A percentile compares a stretch with the other conserved stretches of the same genome.
These are phyloP conservation scores for Suillus fuscotomentosus DNA, from an alignment of 768 basidiomycete species.

Conservation along the genomic window DNA sequence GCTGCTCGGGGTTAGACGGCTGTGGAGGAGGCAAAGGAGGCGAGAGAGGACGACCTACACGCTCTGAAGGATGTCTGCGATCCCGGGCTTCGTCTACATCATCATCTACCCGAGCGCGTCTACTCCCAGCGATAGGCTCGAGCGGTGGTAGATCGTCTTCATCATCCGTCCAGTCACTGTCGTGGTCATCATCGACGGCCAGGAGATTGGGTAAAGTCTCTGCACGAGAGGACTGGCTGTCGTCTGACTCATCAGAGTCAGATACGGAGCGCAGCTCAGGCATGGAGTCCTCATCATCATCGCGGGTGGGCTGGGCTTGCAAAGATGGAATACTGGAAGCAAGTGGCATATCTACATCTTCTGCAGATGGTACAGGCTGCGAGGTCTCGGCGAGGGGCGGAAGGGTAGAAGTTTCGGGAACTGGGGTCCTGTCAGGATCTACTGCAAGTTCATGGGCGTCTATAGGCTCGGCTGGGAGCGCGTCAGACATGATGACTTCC, in stretches of 20 bases:
- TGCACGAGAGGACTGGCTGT: conserved; percentile 28
- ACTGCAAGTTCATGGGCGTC: neutral
- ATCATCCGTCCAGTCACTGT: conserved; percentile 28
- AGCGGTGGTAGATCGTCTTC: conserved; percentile 30
- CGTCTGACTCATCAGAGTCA: conserved; percentile 35
- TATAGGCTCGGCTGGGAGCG: conserved; percentile 9
- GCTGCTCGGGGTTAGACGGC: conserved; percentile 22
- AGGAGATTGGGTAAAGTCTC: conserved; percentile 26
- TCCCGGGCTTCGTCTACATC: conserved; percentile 62
- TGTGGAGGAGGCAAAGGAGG: conserved; percentile 21
- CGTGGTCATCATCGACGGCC: conserved; percentile 30
- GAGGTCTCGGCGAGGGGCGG: conserved; percentile 3
- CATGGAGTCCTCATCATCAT: conserved; percentile 39
- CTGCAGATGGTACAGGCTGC: conserved; percentile 4
- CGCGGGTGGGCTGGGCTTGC: conserved; percentile 5
- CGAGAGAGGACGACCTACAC: conserved; percentile 35
- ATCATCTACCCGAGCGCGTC: conserved; percentile 60
- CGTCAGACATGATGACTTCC: neutral
- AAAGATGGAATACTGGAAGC: neutral
- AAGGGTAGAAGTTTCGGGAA: conserved; percentile 8
- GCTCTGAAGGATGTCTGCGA: conserved; percentile 63
- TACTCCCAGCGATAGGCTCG: conserved; percentile 32
- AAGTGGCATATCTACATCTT: conserved; percentile 11
- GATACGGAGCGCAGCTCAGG: conserved; percentile 40
- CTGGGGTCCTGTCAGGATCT: conserved; percentile 1